These are phyloP conservation scores for Yueomyces sp. DNA, from an alignment of 805 yeast species.

Conservation along the genomic window DNA sequence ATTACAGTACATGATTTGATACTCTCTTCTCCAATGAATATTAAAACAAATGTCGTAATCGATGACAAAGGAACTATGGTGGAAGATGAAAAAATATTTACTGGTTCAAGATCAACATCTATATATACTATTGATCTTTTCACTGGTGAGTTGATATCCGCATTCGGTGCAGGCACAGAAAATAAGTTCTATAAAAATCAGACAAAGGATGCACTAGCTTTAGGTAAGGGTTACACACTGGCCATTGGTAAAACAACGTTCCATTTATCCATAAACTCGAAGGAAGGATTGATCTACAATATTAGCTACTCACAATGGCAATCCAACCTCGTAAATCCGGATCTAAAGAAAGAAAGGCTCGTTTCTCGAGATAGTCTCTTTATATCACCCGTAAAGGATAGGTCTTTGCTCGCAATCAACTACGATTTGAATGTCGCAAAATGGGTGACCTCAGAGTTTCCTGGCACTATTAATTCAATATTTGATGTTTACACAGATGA, in stretches of 20 bases:
- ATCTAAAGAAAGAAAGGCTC: conserved; percentile 33
- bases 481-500: conserved; percentile 51
- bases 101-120: conserved; percentile 70
- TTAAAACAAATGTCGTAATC: conserved; percentile 30
- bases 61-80: conserved; percentile 27
- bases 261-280: conserved; percentile 65
- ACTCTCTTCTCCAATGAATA: conserved; percentile 71
- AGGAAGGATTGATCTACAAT: conserved; percentile 62
- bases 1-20: conserved; percentile 68
- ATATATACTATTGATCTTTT: conserved; percentile 59
- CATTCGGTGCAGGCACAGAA: conserved; percentile 45
- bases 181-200: conserved; percentile 12
- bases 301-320: conserved; percentile 85
- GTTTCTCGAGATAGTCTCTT: conserved; percentile 60
- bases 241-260: conserved; percentile 62
- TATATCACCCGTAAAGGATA: conserved; percentile 76
- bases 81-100: conserved; percentile 67
- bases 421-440: conserved; percentile 52
- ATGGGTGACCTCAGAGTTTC: conserved; percentile 61
- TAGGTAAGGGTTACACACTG: conserved; percentile 26
- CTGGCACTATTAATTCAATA: conserved; percentile 59
- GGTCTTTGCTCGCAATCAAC: conserved; percentile 64
- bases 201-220: conserved; percentile 5
- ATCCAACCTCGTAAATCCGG: conserved; percentile 68
- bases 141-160: conserved; percentile 60